Conservation (phyloP, 805 yeast species). For the Starmera pachycereana region DNA sequence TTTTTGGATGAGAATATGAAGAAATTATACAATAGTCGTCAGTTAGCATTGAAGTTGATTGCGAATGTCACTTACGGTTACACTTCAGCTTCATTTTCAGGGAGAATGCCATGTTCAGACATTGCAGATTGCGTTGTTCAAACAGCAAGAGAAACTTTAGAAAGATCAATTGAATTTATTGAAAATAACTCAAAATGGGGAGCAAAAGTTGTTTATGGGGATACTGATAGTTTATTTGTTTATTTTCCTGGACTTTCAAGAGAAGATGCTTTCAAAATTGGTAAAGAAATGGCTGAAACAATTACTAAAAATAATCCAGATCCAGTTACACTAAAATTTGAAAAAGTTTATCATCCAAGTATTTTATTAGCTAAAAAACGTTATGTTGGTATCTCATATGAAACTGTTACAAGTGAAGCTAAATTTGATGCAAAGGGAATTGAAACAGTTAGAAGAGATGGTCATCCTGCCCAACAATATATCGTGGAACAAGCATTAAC, state of each 20-base stretch:
- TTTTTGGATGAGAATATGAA: constrained; percentile 38
- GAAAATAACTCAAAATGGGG: constrained; percentile 57
- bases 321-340: constrained; percentile 80
- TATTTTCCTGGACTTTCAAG: constrained; percentile 76
- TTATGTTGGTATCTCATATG: constrained; percentile 82
- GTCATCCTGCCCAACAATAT: constrained; percentile 84
- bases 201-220: constrained; percentile 93
- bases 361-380: constrained; percentile 78
- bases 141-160: constrained; percentile 78
- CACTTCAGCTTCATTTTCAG: constrained; percentile 88
- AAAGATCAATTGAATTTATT: constrained; percentile 57
- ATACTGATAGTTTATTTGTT: constrained; percentile 89
- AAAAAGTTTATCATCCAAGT: constrained; percentile 86
- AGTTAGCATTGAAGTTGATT: constrained; percentile 75
- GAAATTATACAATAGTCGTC: constrained; percentile 62
- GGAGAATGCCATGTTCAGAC: constrained; percentile 95
- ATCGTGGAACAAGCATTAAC: constrained; percentile 64
- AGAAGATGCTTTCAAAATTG: constrained; percentile 69
- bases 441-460: constrained; percentile 91
- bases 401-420: constrained; percentile 37
- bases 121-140: constrained; percentile 92
- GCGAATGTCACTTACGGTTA: constrained; percentile 97
- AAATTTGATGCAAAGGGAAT: constrained; percentile 93
- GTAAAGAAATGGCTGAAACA: constrained; percentile 53
- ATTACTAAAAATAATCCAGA: constrained; percentile 64